Evolutionary conservation across 306 rosid species (phyloP).

Genomic region (Luffa aegyptiaca): DNA sequence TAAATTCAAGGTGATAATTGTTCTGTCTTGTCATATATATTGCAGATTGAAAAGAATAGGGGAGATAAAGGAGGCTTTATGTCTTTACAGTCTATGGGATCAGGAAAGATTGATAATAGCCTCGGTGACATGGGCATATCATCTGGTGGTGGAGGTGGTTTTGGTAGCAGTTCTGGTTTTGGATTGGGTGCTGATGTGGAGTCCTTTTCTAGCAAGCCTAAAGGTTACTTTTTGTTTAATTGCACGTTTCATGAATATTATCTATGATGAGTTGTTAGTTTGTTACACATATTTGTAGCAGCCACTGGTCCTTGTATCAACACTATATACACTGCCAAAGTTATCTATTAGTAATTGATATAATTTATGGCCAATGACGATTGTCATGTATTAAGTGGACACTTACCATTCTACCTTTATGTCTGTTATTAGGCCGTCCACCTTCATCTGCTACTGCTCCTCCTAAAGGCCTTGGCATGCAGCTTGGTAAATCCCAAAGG

Average conservation of each 20-base stretch:
- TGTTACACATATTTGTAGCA: conserved; percentile 4
- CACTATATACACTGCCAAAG: neutral
- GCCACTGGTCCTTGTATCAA: neutral
- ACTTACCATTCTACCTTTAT: neutral
- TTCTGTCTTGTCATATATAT: conserved; percentile 1
- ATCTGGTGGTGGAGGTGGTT: conserved; percentile 80
- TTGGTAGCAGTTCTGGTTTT: conserved; percentile 81
- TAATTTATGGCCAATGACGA: neutral
- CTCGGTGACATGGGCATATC: conserved; percentile 67
- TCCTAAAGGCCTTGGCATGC: conserved; percentile 94
- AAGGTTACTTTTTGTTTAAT: conserved; percentile 46
- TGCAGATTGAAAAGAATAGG: conserved; percentile 83
- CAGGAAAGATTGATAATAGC: conserved; percentile 82
- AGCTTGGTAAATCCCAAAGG: conserved; percentile 92
- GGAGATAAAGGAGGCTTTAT: conserved; percentile 86
- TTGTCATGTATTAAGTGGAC: conserved; percentile 4
- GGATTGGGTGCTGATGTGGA: conserved; percentile 64
- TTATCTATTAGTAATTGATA: neutral
- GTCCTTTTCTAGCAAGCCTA: conserved; percentile 64
- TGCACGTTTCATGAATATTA: neutral
- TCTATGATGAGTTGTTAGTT: neutral
- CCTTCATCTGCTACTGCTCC: conserved; percentile 93
- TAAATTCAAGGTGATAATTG: neutral
- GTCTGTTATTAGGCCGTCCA: conserved; percentile 49
- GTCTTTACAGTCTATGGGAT: conserved; percentile 75